These are phyloP conservation scores for Pugionium cornutum DNA, from an alignment of 345 rosid species.

Conservation along the genomic window DNA sequence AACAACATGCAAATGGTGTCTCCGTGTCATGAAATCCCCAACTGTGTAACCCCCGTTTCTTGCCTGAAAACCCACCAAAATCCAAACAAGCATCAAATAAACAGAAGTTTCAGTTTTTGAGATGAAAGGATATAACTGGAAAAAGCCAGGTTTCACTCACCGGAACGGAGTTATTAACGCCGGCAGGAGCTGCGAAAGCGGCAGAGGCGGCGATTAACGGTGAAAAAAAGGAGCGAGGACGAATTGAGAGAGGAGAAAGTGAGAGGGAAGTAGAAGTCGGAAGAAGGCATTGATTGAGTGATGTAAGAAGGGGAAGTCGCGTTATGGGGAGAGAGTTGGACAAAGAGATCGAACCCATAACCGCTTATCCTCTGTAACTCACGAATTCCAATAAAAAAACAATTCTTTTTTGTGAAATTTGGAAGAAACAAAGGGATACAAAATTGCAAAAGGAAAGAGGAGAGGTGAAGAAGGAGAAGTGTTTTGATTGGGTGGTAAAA, in stretches of 20 bases:
- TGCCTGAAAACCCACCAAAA: conserved; percentile 45
- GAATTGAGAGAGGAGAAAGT: conserved; percentile 33
- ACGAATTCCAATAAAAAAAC: conserved; percentile 26
- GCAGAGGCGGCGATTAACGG: conserved; percentile 23
- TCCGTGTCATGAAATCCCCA: conserved; percentile 88
- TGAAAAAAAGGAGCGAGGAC: conserved; percentile 32
- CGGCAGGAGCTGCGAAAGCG: conserved; percentile 40
- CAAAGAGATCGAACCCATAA: conserved; percentile 41
- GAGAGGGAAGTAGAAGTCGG: conserved; percentile 24
- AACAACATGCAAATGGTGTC: conserved; percentile 63
- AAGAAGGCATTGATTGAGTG: conserved; percentile 21
- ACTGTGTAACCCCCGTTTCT: conserved; percentile 65
- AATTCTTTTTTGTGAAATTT: conserved; percentile 11
- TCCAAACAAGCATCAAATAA: background rate
- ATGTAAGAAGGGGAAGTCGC: conserved; percentile 34
- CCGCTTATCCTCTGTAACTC: conserved; percentile 36
- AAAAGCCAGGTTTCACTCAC: conserved; percentile 31
- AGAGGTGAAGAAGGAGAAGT: background rate
- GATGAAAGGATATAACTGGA: background rate
- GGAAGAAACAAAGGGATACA: conserved; percentile 16
- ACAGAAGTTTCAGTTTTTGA: conserved; percentile 8
- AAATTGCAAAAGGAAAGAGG: background rate
- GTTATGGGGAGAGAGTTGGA: conserved; percentile 43
- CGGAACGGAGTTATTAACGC: conserved; percentile 53
- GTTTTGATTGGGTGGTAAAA: conserved; percentile 38